Base-by-base conservation (phyloP, 139 green algal species). In the Coelastrella sp. region DNA sequence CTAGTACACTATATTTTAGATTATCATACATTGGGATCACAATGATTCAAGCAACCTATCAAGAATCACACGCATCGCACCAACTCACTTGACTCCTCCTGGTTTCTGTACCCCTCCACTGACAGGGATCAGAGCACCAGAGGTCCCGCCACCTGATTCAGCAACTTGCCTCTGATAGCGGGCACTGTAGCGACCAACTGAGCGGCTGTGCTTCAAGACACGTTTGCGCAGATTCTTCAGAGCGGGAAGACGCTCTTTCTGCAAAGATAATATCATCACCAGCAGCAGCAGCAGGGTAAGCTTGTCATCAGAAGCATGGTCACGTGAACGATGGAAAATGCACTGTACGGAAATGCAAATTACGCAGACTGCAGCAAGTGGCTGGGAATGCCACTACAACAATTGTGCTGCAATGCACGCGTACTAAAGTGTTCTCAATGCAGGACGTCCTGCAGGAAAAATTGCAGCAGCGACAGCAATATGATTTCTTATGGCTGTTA, bases 211-310 rank as follows among this genome's bases (percentile, higher is more conserved):
- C 68, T 80, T 80, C 13, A 88, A 19, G 0, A 88, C 83, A 2
- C 14, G 20, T 22, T 17, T 8, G 16, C 83, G 83, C 19, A 80
- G 68, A 32, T 23, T 22, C 4, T 60, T 47, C 47, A 88, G 56
- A 32, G 77, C 83, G 10, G 83, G 83, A 56, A 88, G 68, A 64
- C 68, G 83, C 83, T 88, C 83, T 57, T 88, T 66, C 74, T 59
- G 74, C 74, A 80, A 19, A 22, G n/a, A 23, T 10, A n/a, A 23
- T 10, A n/a, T 10, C 71, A 77, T 11, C 13, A 77, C 13, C 71
- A 77, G 71, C 71, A 77, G 71, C 32, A 47, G 32, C 32, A 47
- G 32, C 32, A 47, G 32, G 32, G 32, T 47, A 47, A 47, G 32
- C 32, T 47, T 47, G 32, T 47, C 32, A 47, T 47, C 32, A 47